These are phyloP conservation scores for Leucocoprinus birnbaumii DNA, from an alignment of 768 basidiomycete genomes.

Conservation along the genomic window DNA sequence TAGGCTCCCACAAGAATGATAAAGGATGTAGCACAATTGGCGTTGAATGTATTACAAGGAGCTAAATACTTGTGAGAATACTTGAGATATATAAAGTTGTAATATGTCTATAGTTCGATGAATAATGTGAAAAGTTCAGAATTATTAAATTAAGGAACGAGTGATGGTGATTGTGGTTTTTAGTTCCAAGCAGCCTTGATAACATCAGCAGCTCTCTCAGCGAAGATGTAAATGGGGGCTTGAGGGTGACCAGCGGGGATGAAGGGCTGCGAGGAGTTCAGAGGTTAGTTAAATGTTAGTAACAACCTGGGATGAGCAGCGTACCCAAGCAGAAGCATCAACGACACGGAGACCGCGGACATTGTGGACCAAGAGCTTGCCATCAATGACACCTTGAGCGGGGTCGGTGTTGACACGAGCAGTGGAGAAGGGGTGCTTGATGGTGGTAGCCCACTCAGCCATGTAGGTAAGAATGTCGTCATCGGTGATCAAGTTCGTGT, in stretches of 20 bases:
- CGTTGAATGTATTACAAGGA: no score
- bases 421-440: conserved; percentile 25
- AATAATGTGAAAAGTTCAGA: no score
- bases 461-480: conserved; percentile 19
- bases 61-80: no score
- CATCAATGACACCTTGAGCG: conserved; percentile 25
- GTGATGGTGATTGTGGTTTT: no score
- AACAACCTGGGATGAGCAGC: neutral
- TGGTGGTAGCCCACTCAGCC: conserved; percentile 14
- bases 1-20: no score
- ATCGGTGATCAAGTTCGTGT: conserved; percentile 13
- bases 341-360: conserved; percentile 27
- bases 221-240: conserved; percentile 3
- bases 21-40: no score
- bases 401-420: conserved; percentile 21
- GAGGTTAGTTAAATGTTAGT: neutral
- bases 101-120: no score
- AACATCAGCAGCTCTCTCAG: conserved; percentile 9
- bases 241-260: conserved; percentile 25
- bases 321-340: conserved; percentile 26
- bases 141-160: no score
- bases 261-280: conserved; percentile 13
- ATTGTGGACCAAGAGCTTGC: conserved; percentile 26
- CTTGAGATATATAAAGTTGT: no score
- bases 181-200: conserved; percentile 6